These are phyloP conservation scores for Isatis lusitanica DNA, from an alignment of 441 rosid genomes.

Conservation along the genomic window DNA sequence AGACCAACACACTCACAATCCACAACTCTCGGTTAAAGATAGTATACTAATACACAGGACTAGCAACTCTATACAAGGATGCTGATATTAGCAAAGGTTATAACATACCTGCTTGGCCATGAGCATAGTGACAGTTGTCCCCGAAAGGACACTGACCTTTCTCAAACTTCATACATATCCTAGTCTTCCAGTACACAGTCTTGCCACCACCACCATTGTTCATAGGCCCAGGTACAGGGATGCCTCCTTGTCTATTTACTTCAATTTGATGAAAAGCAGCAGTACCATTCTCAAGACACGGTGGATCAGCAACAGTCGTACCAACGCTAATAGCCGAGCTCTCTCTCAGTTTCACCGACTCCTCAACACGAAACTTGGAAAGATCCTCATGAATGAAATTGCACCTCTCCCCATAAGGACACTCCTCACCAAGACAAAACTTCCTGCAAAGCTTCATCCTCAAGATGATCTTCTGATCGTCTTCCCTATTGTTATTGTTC, in stretches of 20 bases:
- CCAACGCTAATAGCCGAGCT: slow-evolving; percentile 83
- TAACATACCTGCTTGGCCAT: slow-evolving; percentile 78
- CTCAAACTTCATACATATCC: slow-evolving; percentile 79
- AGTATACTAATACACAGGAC: background rate
- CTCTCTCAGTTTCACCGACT: slow-evolving; percentile 67
- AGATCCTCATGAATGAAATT: slow-evolving; percentile 92
- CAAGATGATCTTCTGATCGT: slow-evolving; percentile 88
- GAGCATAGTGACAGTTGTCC: slow-evolving; percentile 92
- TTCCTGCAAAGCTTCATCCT: slow-evolving; percentile 95
- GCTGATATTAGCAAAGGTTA: background rate
- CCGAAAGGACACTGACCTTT: slow-evolving; percentile 89
- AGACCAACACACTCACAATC: background rate
- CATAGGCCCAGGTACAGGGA: slow-evolving; percentile 18
- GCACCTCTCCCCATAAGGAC: slow-evolving; percentile 93
- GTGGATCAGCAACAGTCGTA: slow-evolving; percentile 39
- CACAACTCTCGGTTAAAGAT: background rate
- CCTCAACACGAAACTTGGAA: slow-evolving; percentile 70
- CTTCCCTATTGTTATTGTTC: slow-evolving; percentile 62
- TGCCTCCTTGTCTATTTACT: slow-evolving; percentile 41
- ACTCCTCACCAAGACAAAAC: slow-evolving; percentile 88
- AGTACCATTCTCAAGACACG: slow-evolving; percentile 38
- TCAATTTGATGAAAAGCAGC: slow-evolving; percentile 43
- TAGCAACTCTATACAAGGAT: background rate
- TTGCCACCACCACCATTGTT: slow-evolving; percentile 48
- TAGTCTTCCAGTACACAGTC: slow-evolving; percentile 89